Conservation (phyloP, 2,329 filamentous ascomycete genomes). For the Exophiala sideris region DNA sequence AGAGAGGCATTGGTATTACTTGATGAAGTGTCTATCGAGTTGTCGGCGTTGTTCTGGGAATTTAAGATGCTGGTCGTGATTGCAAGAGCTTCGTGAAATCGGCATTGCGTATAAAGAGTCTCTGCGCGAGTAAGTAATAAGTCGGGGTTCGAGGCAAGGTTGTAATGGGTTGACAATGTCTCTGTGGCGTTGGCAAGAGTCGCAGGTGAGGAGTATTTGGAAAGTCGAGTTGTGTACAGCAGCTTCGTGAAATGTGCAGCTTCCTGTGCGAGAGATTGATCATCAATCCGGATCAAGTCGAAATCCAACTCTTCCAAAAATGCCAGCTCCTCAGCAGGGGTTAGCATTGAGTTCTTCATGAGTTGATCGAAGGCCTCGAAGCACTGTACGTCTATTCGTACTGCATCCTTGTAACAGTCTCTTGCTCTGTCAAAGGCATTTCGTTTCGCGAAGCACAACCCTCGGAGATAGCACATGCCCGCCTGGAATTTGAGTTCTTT, state of each 20-base stretch:
- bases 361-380: conserved; percentile 98
- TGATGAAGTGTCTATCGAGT: conserved; percentile 31
- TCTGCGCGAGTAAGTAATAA: conserved; percentile 87
- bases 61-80: conserved; percentile 81
- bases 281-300: conserved; percentile 70
- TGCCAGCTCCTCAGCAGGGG: conserved; percentile 81
- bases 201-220: conserved; percentile 86
- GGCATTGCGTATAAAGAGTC: conserved; percentile 88
- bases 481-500: conserved; percentile 84
- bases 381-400: conserved; percentile 94
- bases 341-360: conserved; percentile 92
- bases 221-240: conserved; percentile 91
- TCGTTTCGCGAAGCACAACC: conserved; percentile 92
- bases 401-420: conserved; percentile 96
- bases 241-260: conserved; percentile 92
- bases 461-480: conserved; percentile 93
- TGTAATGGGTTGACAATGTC: conserved; percentile 90
- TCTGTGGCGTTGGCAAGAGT: conserved; percentile 84
- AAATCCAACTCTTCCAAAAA: conserved; percentile 90
- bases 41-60: conserved; percentile 79
- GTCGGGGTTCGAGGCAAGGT: conserved; percentile 79
- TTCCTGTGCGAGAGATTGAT: conserved; percentile 70
- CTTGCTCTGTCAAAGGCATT: conserved; percentile 97
- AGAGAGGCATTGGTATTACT: conserved; percentile 33
- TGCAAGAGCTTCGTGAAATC: conserved; percentile 79